These are phyloP conservation scores for Neolentinus lepideus DNA, from an alignment of 1,284 basidiomycete genomes.

Conservation along the genomic window DNA sequence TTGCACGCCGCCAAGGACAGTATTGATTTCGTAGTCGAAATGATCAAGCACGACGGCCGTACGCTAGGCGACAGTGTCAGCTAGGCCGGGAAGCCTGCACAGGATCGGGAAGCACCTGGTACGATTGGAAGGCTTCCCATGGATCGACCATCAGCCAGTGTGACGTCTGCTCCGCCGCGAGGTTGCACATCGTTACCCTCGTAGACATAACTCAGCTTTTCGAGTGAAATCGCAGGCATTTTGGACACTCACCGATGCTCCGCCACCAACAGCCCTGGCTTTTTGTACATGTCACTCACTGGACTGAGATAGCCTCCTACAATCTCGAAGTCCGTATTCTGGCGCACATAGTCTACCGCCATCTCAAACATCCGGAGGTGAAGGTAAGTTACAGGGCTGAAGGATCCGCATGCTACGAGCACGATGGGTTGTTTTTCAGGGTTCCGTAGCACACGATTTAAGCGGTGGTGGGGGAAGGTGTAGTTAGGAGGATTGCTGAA, in stretches of 20 bases:
- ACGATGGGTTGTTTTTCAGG: conserved; percentile 65
- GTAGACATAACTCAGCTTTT: conserved; percentile 5
- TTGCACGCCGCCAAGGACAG: conserved; percentile 62
- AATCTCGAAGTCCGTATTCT: conserved; percentile 91
- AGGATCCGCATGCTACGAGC: conserved; percentile 75
- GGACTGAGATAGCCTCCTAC: conserved; percentile 93
- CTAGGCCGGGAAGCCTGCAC: not conserved
- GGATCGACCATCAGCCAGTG: conserved; percentile 91
- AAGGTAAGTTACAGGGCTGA: conserved; percentile 78
- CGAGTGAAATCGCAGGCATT: not conserved
- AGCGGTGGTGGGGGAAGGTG: conserved; percentile 58
- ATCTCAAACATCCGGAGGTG: conserved; percentile 97
- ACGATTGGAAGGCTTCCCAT: conserved; percentile 93
- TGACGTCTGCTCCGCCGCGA: conserved; percentile 77
- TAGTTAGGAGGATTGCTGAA: conserved; percentile 57
- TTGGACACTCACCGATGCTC: conserved; percentile 56
- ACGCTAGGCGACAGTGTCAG: conserved; percentile 29
- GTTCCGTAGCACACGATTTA: conserved; percentile 50
- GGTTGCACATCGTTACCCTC: conserved; percentile 84
- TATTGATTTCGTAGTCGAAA: conserved; percentile 92
- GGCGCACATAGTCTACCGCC: conserved; percentile 92
- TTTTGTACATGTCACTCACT: conserved; percentile 91
- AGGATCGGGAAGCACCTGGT: conserved; percentile 40
- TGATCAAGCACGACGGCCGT: conserved; percentile 96
- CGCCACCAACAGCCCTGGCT: conserved; percentile 79